These are phyloP conservation scores for Oemleria cerasiformis DNA, from an alignment of 306 rosid species.

Conservation along the genomic window DNA sequence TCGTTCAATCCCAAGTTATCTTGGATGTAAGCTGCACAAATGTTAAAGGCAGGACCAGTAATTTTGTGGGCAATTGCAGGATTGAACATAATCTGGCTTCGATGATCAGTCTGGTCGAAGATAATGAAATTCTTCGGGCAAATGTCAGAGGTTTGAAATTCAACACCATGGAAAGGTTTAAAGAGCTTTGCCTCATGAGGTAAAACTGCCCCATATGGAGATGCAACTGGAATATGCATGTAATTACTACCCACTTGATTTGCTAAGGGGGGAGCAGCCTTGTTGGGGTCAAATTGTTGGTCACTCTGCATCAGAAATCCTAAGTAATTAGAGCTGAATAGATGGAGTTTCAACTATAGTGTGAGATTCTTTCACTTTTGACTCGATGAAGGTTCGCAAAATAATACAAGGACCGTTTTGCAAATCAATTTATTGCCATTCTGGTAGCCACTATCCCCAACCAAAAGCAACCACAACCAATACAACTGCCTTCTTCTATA, in stretches of 20 bases:
- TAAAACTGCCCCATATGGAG: constrained; percentile 47
- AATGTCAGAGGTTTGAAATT: constrained; percentile 72
- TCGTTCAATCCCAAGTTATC: constrained; percentile 42
- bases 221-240: constrained; percentile 56
- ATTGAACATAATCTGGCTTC: constrained; percentile 74
- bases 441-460: constrained; percentile 39
- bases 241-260: constrained; percentile 48
- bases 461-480: constrained; percentile 32
- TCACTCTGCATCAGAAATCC: constrained; percentile 63
- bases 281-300: constrained; percentile 52
- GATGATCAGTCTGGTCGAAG: constrained; percentile 80
- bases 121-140: constrained; percentile 87
- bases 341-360: constrained; percentile 34
- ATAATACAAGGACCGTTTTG: constrained; percentile 41
- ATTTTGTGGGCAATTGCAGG: constrained; percentile 74
- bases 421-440: constrained; percentile 48
- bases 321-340: constrained; percentile 29
- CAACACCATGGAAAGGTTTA: constrained; percentile 61
- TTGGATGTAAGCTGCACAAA: constrained; percentile 41
- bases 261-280: constrained; percentile 43
- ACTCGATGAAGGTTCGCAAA: constrained; percentile 40
- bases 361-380: constrained; percentile 37
- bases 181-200: constrained; percentile 55
- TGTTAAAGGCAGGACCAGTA: constrained; percentile 46
- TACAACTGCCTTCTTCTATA: constrained; percentile 45